Conservation (phyloP, 805 yeast species). For the Pichia sporocuriosa region DNA sequence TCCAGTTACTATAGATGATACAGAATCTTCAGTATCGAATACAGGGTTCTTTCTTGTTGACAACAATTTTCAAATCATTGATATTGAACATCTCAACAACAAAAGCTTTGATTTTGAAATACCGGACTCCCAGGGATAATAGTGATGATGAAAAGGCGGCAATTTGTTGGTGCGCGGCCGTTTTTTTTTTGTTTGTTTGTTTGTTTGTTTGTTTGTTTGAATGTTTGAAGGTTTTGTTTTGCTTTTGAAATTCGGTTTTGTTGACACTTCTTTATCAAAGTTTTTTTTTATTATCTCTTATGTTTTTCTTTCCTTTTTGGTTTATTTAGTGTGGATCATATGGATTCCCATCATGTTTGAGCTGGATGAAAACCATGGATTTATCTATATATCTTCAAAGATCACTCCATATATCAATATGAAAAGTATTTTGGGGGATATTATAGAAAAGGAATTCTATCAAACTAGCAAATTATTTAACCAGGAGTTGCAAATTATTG, state of each 20-base stretch:
- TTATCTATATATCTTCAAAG: conserved; percentile 35
- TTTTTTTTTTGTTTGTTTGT: no score
- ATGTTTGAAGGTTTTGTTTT: no score
- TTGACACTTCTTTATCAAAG: no score
- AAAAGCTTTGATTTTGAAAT: conserved; percentile 6
- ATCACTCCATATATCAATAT: conserved; percentile 32
- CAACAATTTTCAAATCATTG: conserved; percentile 13
- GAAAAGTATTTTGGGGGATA: conserved; percentile 24
- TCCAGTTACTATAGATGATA: conserved; percentile 9
- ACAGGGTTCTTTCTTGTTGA: conserved; percentile 12
- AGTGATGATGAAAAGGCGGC: background rate
- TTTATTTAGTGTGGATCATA: no score
- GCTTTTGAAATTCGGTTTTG: no score
- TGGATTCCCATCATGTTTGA: background rate
- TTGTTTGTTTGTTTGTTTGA: no score
- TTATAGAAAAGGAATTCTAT: conserved; percentile 36
- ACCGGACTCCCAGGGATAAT: conserved; percentile 12
- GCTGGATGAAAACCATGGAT: conserved; percentile 1
- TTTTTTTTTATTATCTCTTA: no score
- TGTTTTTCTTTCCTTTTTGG: no score
- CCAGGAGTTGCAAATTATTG: conserved; percentile 33
- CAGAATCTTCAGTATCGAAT: background rate
- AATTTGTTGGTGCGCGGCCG: no score
- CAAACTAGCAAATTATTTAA: conserved; percentile 30
- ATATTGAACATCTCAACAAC: conserved; percentile 6